Evolutionary conservation across 2,329 filamentous ascomycete species (phyloP).

Genomic region (Graphiopsis chlorocephala): DNA sequence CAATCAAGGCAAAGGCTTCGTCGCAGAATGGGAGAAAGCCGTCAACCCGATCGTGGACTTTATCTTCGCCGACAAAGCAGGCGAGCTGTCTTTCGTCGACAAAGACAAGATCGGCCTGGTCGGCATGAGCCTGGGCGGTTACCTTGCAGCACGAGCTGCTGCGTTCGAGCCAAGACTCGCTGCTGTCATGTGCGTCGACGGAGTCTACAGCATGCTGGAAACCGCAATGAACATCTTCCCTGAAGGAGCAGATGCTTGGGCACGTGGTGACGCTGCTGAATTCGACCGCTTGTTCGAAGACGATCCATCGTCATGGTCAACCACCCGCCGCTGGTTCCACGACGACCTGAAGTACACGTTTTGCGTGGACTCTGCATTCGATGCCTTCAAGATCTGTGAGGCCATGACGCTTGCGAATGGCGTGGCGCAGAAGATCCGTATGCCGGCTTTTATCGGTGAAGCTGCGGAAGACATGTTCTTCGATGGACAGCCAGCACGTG

Average conservation of each 20-base stretch:
- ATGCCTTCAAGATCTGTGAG: slow-evolving; percentile 17
- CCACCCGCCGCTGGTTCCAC: slow-evolving; percentile 16
- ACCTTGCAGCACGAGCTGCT: slow-evolving; percentile 32
- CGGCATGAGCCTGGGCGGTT: slow-evolving; percentile 34
- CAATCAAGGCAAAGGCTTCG: slow-evolving; percentile 30
- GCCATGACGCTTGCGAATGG: slow-evolving; percentile 15
- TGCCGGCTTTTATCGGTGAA: slow-evolving; percentile 30
- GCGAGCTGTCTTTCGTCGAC: slow-evolving; percentile 24
- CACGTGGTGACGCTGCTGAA: neutral
- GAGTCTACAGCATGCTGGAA: slow-evolving; percentile 18
- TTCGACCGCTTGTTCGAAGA: slow-evolving; percentile 15
- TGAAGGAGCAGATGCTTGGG: slow-evolving; percentile 6
- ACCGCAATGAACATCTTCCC: slow-evolving; percentile 1
- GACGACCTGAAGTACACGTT: slow-evolving; percentile 23
- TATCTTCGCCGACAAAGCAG: slow-evolving; percentile 18
- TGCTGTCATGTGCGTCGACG: slow-evolving; percentile 26
- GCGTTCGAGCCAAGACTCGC: slow-evolving; percentile 32
- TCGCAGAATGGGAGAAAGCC: slow-evolving; percentile 33
- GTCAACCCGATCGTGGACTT: slow-evolving; percentile 34
- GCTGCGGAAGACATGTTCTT: slow-evolving; percentile 30
- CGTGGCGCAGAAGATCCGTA: slow-evolving; percentile 22
- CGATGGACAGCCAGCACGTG: slow-evolving; percentile 26
- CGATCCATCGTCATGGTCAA: neutral
- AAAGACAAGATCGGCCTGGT: slow-evolving; percentile 27
- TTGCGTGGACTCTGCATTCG: slow-evolving; percentile 1